phyloP scores from a whole-genome alignment of 1,139 yeast species.

The Komagataea norvegica region DNA sequence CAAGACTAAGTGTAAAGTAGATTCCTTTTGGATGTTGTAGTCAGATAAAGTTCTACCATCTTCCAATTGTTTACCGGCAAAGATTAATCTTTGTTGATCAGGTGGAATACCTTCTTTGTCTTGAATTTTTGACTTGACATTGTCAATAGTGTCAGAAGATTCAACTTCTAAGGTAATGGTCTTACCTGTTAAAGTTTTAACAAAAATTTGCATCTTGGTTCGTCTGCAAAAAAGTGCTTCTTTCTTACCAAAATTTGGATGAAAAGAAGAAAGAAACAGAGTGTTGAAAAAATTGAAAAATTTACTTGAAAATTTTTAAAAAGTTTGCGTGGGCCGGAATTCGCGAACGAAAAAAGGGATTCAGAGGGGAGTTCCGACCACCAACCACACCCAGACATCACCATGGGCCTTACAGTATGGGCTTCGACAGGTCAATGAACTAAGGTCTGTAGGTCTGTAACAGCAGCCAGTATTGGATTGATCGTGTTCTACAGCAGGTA shows the following conservation, averaged over 20 bases:
- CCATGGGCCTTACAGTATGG: not conserved
- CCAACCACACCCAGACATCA: slow-evolving; percentile 3
- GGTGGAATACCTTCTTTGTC: slow-evolving; percentile 99
- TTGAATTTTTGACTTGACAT: slow-evolving; percentile 98
- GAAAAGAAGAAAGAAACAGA: slow-evolving; percentile 5
- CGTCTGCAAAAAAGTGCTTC: slow-evolving; percentile 37
- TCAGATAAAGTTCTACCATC: slow-evolving; percentile 98
- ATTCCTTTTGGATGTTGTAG: slow-evolving; percentile 99
- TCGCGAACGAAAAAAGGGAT: too few relatives aligned
- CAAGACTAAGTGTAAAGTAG: slow-evolving; percentile 94
- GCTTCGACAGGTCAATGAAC: too few relatives aligned
- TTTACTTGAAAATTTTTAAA: slow-evolving; percentile 8
- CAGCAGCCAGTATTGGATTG: too few relatives aligned
- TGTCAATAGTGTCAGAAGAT: slow-evolving; percentile 98
- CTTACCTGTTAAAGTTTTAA: slow-evolving; percentile 98
- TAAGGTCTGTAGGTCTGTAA: too few relatives aligned
- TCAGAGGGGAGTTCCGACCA: slow-evolving; percentile 1
- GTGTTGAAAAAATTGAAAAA: slow-evolving; percentile 2
- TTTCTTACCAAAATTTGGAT: slow-evolving; percentile 26
- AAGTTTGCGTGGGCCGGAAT: slow-evolving; percentile 3
- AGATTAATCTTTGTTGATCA: slow-evolving; percentile 98
- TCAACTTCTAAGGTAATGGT: slow-evolving; percentile 99
- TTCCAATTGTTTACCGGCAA: slow-evolving; percentile 99
- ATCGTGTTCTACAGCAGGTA: too few relatives aligned
- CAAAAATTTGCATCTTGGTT: slow-evolving; percentile 92